Conservation (phyloP, 352 stramenopile species). For the Vaucheria bursata region DNA sequence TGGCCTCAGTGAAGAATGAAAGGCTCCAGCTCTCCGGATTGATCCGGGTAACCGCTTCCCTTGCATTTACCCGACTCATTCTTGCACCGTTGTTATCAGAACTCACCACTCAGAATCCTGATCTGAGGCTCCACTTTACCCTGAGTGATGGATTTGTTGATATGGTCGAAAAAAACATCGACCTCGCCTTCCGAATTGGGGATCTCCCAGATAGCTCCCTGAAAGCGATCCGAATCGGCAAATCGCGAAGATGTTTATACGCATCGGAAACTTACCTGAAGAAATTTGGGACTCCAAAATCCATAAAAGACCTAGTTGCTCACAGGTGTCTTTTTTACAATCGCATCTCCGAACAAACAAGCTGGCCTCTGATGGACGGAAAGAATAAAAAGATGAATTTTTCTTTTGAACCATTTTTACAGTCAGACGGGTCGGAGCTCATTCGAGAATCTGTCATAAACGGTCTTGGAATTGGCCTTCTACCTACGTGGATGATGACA, state of each 20-base stretch:
- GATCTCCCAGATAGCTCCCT: neutral
- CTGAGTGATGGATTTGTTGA: neutral
- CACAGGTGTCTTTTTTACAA: neutral
- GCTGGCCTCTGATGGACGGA: neutral
- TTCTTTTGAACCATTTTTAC: neutral
- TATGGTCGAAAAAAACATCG: conserved; percentile 1
- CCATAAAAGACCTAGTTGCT: neutral
- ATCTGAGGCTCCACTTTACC: neutral
- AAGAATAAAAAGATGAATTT: neutral
- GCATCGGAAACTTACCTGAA: conserved; percentile 1
- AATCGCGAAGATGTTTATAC: neutral
- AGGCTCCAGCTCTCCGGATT: neutral
- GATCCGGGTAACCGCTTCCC: neutral
- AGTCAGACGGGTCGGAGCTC: neutral
- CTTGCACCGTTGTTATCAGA: neutral
- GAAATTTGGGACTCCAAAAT: neutral
- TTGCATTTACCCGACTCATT: neutral
- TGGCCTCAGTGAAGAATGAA: neutral
- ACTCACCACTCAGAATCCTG: neutral
- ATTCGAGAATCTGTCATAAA: conserved; percentile 1
- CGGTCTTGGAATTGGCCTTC: neutral
- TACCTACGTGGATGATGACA: neutral
- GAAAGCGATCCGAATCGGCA: neutral
- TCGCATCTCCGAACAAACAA: neutral
- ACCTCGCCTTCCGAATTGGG: neutral